Conservation (phyloP, 2,329 filamentous ascomycete species). For the Aureobasidium subglaciale region DNA sequence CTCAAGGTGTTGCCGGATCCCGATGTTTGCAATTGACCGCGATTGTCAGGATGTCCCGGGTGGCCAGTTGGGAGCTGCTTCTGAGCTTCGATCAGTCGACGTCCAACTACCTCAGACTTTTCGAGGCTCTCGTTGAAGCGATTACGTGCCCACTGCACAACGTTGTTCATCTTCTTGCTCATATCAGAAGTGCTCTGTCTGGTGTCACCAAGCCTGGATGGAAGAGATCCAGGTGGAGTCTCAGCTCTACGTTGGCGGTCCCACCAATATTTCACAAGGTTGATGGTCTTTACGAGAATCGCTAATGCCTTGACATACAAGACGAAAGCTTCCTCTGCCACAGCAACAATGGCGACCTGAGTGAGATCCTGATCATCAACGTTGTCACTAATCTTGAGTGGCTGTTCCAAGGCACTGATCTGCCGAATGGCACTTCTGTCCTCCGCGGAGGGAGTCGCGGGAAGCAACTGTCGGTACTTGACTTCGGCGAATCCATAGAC, state of each 20-base stretch:
- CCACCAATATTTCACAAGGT: constrained; percentile 93
- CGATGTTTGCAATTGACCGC: constrained; percentile 49
- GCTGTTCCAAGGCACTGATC: constrained; percentile 48
- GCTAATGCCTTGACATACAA: constrained; percentile 92
- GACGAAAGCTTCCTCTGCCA: constrained; percentile 91
- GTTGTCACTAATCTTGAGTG: constrained; percentile 30
- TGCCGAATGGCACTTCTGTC: constrained; percentile 56
- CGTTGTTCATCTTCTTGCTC: constrained; percentile 75
- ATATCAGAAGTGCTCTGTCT: constrained; percentile 34
- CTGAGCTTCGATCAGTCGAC: constrained; percentile 81
- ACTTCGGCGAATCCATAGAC: constrained; percentile 97
- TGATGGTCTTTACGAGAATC: constrained; percentile 87
- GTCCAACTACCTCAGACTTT: constrained; percentile 89
- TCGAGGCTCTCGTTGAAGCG: constrained; percentile 97
- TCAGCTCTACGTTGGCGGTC: constrained; percentile 23
- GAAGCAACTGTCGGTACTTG: constrained; percentile 95
- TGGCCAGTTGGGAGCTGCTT: constrained; percentile 76
- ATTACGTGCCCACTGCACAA: constrained; percentile 89
- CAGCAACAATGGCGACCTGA: constrained; percentile 71
- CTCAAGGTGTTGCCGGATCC: constrained; percentile 47
- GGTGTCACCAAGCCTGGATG: constrained; percentile 23
- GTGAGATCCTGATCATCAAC: constrained; percentile 72
- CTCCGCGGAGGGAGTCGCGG: constrained; percentile 70
- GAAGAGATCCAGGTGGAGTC: constrained; percentile 16
- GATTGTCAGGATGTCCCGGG: constrained; percentile 76